A percentile compares a stretch with the other conserved stretches of the same genome.
Evolutionary conservation across 179 eudicot species (phyloP).

Genomic region (Sideroxylon spinosum): DNA sequence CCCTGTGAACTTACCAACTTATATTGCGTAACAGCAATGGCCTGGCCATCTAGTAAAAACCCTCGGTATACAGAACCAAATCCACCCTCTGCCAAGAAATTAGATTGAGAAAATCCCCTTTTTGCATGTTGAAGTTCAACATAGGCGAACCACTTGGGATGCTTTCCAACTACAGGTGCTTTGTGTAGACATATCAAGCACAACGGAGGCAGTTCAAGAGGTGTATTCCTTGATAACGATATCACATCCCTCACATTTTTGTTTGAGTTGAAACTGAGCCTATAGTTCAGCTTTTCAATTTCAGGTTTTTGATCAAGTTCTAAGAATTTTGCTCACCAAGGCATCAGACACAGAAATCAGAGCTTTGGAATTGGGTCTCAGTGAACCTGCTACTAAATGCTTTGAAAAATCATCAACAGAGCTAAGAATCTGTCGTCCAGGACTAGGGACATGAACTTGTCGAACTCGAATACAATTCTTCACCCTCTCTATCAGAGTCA

Average conservation of each 20-base stretch:
- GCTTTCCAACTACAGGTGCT: conserved; percentile 66
- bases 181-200: conserved; percentile 67
- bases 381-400: conserved; percentile 23
- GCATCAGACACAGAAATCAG: conserved; percentile 28
- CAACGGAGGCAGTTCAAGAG: conserved; percentile 62
- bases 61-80: conserved; percentile 79
- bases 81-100: conserved; percentile 84
- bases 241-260: conserved; percentile 45
- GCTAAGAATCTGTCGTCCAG: conserved; percentile 34
- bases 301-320: conserved; percentile 20
- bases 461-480: conserved; percentile 40
- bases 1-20: conserved; percentile 79
- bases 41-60: conserved; percentile 57
- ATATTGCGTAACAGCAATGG: conserved; percentile 79
- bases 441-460: conserved; percentile 38
- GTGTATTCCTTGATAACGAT: conserved; percentile 42
- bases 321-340: conserved; percentile 23
- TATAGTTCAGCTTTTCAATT: conserved; percentile 23
- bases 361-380: conserved; percentile 24
- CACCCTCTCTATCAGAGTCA: conserved; percentile 51
- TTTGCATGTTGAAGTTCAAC: conserved; percentile 65
- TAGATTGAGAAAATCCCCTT: conserved; percentile 49
- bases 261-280: conserved; percentile 22
- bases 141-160: conserved; percentile 60
- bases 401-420: conserved; percentile 21